Base-by-base conservation (phyloP, 2,329 filamentous ascomycete genomes). In the Daldinia sp. region DNA sequence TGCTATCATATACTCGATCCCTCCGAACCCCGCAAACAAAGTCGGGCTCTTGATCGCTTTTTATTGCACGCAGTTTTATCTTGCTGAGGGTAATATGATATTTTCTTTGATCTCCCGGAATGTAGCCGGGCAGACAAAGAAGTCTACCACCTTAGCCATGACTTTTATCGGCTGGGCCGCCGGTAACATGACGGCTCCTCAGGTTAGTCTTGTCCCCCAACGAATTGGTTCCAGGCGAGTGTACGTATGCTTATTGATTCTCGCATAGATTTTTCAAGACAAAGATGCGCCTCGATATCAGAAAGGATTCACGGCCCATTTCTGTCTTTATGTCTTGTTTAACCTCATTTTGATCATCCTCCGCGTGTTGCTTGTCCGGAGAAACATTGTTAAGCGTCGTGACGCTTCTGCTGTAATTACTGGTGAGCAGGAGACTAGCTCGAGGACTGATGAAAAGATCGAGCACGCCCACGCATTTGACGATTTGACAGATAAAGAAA, bases 61-160 rank as follows among this genome's bases (percentile, higher is more conserved):
- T 37, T 83, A 82, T 35, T 84, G 82, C 72, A 84, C 82, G 20
- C 78, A 83, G 6, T 79, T 84, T 37, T 82, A 80, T 10, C 79
- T 81, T 1, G 81, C 80, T 0, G 78, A 82, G 4, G 79, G 79
- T 0, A 82, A 80, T 44, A 76, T 84, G 39, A 78, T 79, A 6
- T 80, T 83, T 69, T 82, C 81, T 0, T 76, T 84, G 0, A 78
- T 82, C 6, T 78, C 79, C 4, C 74, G 79, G 6, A 83, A 84
- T 65, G 79, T 81, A 35, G 80, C 78, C 2, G 82, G 82, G 0
- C 80, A 82, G 55, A 83, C 82, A 0, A 84, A 84, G 72, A 83
- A 83, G 68, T 79, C 80, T 62, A 81, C 79, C 0, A 78, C 81
- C 12, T 79, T 81, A 0, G 77, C 80, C 0, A 75, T 82, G 65